Evolutionary conservation across 805 yeast genomes (phyloP).

Genomic region (Priceomyces castillae): DNA sequence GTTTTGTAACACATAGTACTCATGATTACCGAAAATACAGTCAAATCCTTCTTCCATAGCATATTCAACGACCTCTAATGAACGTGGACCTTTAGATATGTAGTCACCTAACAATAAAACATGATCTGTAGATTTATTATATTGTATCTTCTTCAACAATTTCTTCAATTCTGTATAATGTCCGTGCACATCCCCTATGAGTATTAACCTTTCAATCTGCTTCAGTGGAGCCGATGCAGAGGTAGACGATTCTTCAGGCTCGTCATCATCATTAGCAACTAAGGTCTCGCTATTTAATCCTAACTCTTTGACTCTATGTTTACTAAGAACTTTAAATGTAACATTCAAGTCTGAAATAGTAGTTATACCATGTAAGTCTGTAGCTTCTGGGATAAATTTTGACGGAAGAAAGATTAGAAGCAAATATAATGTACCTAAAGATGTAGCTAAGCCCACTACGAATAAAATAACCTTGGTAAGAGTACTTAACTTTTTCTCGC

Average conservation of each 20-base stretch:
- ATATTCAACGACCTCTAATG: conserved; percentile 63
- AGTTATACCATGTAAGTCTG: conserved; percentile 22
- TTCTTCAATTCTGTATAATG: conserved; percentile 53
- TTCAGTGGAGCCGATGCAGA: neutral
- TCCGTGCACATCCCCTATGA: conserved; percentile 91
- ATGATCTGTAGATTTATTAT: conserved; percentile 49
- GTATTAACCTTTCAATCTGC: conserved; percentile 48
- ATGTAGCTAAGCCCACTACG: conserved; percentile 12
- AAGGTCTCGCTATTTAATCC: conserved; percentile 10
- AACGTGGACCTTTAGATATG: conserved; percentile 78
- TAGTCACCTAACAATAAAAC: conserved; percentile 81
- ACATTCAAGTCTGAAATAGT: conserved; percentile 24
- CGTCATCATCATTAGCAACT: conserved; percentile 7
- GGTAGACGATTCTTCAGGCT: conserved; percentile 4
- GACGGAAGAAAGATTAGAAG: conserved; percentile 34
- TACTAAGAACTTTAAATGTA: conserved; percentile 24
- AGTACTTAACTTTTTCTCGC: conserved; percentile 15
- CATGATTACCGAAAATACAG: conserved; percentile 90
- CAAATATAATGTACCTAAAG: conserved; percentile 21
- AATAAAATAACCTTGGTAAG: conserved; percentile 14
- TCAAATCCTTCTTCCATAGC: conserved; percentile 56
- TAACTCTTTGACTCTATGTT: conserved; percentile 13
- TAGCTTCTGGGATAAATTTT: conserved; percentile 33
- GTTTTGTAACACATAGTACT: conserved; percentile 62
- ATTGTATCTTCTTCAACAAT: conserved; percentile 51